These are phyloP conservation scores for Leccinum longicurvipes DNA, from an alignment of 768 basidiomycete species.

Conservation along the genomic window DNA sequence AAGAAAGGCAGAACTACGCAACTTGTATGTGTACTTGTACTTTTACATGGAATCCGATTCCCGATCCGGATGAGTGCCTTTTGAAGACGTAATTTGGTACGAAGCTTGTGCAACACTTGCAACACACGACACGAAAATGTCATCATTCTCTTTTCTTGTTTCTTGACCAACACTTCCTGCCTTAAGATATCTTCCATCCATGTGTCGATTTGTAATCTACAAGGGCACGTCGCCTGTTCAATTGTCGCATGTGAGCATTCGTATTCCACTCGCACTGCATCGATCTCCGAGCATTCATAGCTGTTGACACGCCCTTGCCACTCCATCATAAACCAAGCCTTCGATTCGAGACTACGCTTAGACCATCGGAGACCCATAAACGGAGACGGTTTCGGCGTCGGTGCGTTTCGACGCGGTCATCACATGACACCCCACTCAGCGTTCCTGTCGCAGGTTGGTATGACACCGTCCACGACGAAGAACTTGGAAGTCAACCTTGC, in stretches of 20 bases:
- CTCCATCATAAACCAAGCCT: slow-evolving; percentile 96
- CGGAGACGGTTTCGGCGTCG: slow-evolving; percentile 95
- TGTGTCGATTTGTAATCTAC: slow-evolving; percentile 94
- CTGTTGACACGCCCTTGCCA: slow-evolving; percentile 93
- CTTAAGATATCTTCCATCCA: slow-evolving; percentile 25
- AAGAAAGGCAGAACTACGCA: slow-evolving; percentile 1
- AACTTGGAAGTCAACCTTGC: slow-evolving; percentile 84
- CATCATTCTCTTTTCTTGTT: neutral
- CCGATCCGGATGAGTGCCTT: neutral
- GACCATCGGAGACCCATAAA: slow-evolving; percentile 85
- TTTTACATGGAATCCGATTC: slow-evolving; percentile 1
- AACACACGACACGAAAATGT: neutral
- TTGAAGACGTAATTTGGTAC: slow-evolving; percentile 25
- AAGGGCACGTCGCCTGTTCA: slow-evolving; percentile 93
- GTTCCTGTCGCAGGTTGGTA: slow-evolving; percentile 72
- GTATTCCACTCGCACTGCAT: neutral
- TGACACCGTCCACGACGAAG: slow-evolving; percentile 79
- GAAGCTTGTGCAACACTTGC: slow-evolving; percentile 7
- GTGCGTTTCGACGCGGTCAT: slow-evolving; percentile 40
- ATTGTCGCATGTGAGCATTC: slow-evolving; percentile 67
- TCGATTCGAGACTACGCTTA: slow-evolving; percentile 85
- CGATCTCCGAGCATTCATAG: slow-evolving; percentile 32
- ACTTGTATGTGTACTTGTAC: slow-evolving; percentile 6
- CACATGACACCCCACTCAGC: neutral
- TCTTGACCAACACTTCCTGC: neutral